Conservation (phyloP, 2,329 filamentous ascomycete species). For the Penicillium digitatum region DNA sequence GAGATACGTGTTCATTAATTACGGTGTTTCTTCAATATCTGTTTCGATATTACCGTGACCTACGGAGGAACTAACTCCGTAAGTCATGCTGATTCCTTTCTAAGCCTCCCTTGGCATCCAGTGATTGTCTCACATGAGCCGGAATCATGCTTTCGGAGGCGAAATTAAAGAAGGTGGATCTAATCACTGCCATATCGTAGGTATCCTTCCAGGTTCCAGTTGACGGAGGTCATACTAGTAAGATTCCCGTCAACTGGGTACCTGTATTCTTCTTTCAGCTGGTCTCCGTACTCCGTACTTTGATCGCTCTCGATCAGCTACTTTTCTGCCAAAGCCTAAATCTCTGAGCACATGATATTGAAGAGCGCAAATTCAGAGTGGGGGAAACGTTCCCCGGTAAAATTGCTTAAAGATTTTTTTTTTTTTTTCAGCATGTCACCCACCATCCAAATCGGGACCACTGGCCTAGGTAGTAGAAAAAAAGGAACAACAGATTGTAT, state of each 20-base stretch:
- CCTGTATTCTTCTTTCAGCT: background rate
- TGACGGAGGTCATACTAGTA: no score
- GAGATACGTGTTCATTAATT: background rate
- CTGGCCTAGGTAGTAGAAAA: conserved; percentile 26
- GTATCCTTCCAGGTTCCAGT: no score
- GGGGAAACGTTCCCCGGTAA: conserved; percentile 8
- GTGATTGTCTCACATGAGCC: background rate
- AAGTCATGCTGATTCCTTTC: background rate
- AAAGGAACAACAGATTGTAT: conserved; percentile 26
- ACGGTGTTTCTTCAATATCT: background rate
- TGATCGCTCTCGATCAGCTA: background rate
- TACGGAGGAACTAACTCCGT: no score
- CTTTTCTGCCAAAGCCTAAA: background rate
- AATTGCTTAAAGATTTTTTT: conserved; percentile 18
- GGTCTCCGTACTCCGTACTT: background rate
- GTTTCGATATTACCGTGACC: background rate
- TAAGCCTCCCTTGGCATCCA: background rate
- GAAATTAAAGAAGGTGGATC: background rate
- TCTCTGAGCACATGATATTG: background rate
- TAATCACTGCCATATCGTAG: background rate
- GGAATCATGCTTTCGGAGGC: background rate
- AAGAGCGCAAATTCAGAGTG: conserved; percentile 4
- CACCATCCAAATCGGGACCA: conserved; percentile 20
- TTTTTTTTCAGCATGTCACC: conserved; percentile 9
- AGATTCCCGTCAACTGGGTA: no score